Percentiles rank a stretch among this genome's conserved stretches.
These are phyloP conservation scores for Hordeum pubiflorum DNA, from an alignment of 202 grass and related monocot species.

Conservation along the genomic window DNA sequence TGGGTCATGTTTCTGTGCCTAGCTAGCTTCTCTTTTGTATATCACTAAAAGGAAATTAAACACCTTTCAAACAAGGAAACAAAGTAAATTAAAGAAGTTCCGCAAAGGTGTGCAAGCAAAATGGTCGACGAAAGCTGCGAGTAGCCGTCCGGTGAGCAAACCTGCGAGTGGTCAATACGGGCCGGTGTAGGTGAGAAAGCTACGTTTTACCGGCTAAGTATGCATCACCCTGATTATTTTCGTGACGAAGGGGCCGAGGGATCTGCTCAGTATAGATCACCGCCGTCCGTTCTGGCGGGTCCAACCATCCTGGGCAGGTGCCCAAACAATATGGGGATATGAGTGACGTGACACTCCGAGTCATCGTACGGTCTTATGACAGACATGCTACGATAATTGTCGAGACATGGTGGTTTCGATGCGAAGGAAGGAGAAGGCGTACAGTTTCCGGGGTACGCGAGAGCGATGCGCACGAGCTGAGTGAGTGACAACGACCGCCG, in stretches of 20 bases:
- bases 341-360: background rate
- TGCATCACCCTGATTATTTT: background rate
- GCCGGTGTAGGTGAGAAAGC: slow-evolving; percentile 34
- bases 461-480: background rate
- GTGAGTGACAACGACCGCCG: no score
- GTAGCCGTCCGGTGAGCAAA: background rate
- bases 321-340: background rate
- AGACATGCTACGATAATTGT: background rate
- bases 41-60: no score
- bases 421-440: background rate
- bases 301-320: background rate
- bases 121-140: background rate
- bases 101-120: background rate
- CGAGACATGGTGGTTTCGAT: background rate
- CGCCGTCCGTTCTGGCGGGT: slow-evolving; percentile 5
- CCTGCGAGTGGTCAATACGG: background rate
- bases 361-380: background rate
- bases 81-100: background rate
- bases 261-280: background rate
- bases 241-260: background rate
- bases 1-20: background rate
- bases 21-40: no score
- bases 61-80: no score
- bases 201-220: slow-evolving; percentile 8
- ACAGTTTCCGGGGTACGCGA: background rate